A percentile compares a stretch with the other conserved stretches of the same genome.
Conservation (phyloP, 108 stramenopile genomes). For the Skeletonema potamos region DNA sequence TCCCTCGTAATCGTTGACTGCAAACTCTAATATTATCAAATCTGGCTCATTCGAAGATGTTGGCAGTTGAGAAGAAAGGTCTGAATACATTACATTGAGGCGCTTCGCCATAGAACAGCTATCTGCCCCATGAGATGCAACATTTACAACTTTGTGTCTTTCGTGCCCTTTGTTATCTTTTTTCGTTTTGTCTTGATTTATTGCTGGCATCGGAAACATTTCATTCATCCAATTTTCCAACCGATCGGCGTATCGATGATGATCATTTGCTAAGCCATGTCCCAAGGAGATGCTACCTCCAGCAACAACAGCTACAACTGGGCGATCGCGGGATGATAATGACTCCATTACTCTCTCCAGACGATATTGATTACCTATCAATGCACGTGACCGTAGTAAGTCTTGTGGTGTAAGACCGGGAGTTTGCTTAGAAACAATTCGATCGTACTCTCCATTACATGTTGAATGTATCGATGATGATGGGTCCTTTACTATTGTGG, state of each 20-base stretch:
- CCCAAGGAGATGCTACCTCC: slow-evolving; percentile 66
- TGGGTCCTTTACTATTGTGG: neutral
- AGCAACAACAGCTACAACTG: slow-evolving; percentile 49
- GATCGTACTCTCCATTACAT: slow-evolving; percentile 46
- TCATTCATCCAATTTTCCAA: slow-evolving; percentile 66
- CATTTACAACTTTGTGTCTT: slow-evolving; percentile 48
- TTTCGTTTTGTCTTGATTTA: neutral
- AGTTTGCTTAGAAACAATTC: slow-evolving; percentile 34
- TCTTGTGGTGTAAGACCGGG: slow-evolving; percentile 49
- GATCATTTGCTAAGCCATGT: slow-evolving; percentile 36
- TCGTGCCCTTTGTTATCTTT: neutral
- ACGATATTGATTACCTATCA: slow-evolving; percentile 52
- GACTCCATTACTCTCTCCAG: slow-evolving; percentile 19
- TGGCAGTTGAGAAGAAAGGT: slow-evolving; percentile 39
- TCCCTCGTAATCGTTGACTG: slow-evolving; percentile 71
- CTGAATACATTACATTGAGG: slow-evolving; percentile 48
- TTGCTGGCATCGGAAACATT: slow-evolving; percentile 38
- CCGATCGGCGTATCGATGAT: slow-evolving; percentile 38
- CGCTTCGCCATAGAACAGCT: slow-evolving; percentile 65
- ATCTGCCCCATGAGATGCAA: slow-evolving; percentile 66
- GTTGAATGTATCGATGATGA: neutral
- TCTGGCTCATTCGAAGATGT: slow-evolving; percentile 40
- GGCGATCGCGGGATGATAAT: slow-evolving; percentile 23
- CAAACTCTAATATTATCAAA: slow-evolving; percentile 60
- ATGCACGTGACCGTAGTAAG: slow-evolving; percentile 47